Evolutionary conservation across 768 basidiomycete genomes (phyloP).

Genomic region (Suillus plorans): DNA sequence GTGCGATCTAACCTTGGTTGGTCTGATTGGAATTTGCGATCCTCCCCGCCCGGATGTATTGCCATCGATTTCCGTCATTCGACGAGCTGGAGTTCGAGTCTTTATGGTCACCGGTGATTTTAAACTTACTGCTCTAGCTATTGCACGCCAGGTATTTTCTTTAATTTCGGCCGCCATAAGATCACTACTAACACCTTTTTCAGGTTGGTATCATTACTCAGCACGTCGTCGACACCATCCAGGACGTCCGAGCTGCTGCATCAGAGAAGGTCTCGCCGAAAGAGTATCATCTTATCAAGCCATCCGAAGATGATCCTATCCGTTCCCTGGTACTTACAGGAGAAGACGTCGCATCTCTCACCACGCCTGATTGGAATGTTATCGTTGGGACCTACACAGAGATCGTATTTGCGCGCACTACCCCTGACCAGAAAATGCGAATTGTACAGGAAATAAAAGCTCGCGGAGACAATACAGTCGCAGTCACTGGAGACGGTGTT

Average conservation of each 20-base stretch:
- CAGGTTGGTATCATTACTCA: conserved; percentile 39
- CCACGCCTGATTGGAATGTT: conserved; percentile 32
- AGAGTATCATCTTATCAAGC: conserved; percentile 23
- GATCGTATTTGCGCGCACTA: conserved; percentile 48
- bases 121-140: conserved; percentile 45
- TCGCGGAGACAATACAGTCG: conserved; percentile 40
- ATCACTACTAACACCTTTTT: background rate
- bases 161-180: background rate
- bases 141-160: conserved; percentile 39
- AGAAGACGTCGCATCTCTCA: conserved; percentile 33
- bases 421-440: conserved; percentile 48
- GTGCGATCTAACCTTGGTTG: conserved; percentile 39
- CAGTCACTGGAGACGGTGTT: conserved; percentile 49
- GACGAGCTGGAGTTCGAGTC: conserved; percentile 46
- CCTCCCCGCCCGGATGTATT: conserved; percentile 48
- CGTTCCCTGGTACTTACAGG: conserved; percentile 39
- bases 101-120: conserved; percentile 54
- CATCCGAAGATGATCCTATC: conserved; percentile 32
- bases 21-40: conserved; percentile 49
- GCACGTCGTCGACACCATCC: conserved; percentile 26
- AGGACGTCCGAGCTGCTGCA: conserved; percentile 19
- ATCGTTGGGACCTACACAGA: conserved; percentile 30
- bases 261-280: conserved; percentile 17
- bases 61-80: conserved; percentile 42
- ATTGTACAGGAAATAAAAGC: conserved; percentile 49